These are phyloP conservation scores for Suillus paluster DNA, from an alignment of 768 basidiomycete genomes.

Conservation along the genomic window DNA sequence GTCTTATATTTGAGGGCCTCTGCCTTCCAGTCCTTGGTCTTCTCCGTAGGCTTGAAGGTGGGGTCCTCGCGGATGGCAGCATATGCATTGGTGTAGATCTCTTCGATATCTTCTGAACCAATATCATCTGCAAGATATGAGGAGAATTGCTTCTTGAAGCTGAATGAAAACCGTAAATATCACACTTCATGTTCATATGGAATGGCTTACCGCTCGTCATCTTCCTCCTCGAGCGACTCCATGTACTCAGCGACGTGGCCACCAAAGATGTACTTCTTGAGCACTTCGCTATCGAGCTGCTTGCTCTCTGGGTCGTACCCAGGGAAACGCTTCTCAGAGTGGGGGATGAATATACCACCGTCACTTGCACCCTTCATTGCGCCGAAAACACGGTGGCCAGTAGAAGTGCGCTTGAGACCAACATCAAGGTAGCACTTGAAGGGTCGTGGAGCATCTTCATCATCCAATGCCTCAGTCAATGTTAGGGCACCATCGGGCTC, in stretches of 20 bases:
- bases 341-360: constrained; percentile 97
- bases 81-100: constrained; percentile 91
- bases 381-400: constrained; percentile 96
- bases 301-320: constrained; percentile 95
- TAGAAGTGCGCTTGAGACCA: constrained; percentile 96
- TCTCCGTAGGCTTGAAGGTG: constrained; percentile 85
- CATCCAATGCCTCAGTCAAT: constrained; percentile 85
- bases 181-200: neutral
- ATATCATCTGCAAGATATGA: constrained; percentile 94
- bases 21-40: constrained; percentile 89
- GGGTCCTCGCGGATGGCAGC: constrained; percentile 97
- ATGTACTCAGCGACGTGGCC: constrained; percentile 99
- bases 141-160: constrained; percentile 98
- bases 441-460: constrained; percentile 94
- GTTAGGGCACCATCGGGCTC: constrained; percentile 89
- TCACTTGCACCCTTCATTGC: constrained; percentile 99
- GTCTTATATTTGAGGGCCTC: constrained; percentile 77
- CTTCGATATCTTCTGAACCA: constrained; percentile 96
- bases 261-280: constrained; percentile 98
- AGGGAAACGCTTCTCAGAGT: constrained; percentile 97
- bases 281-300: constrained; percentile 88
- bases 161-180: constrained; percentile 33
- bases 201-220: constrained; percentile 82
- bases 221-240: constrained; percentile 99
- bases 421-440: constrained; percentile 99